These are phyloP conservation scores for Crassisporium funariophilum DNA, from an alignment of 768 basidiomycete species.

Conservation along the genomic window DNA sequence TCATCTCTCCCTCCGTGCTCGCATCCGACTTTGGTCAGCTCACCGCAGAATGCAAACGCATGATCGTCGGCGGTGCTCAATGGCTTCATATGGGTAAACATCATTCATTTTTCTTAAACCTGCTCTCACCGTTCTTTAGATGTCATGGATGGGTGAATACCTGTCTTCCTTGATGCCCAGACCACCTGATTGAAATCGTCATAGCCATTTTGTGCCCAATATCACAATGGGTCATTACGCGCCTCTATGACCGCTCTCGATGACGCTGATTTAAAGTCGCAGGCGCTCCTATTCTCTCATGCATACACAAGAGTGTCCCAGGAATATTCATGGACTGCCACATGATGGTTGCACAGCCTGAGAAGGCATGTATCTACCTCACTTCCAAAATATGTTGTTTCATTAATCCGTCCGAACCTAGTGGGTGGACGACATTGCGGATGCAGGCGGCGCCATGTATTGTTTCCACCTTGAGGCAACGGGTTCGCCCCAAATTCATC, in stretches of 20 bases:
- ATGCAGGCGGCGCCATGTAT: conserved; percentile 93
- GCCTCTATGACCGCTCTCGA: background rate
- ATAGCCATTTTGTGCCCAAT: conserved; percentile 96
- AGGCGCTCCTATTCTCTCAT: conserved; percentile 89
- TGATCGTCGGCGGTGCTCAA: conserved; percentile 94
- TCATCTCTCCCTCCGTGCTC: conserved; percentile 96
- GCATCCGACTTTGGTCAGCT: conserved; percentile 97
- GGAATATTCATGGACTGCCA: conserved; percentile 99
- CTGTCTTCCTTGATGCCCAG: conserved; percentile 16
- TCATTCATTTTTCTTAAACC: conserved; percentile 1
- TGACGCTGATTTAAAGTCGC: conserved; percentile 8
- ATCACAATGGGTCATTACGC: conserved; percentile 86
- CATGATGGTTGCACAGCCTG: conserved; percentile 98
- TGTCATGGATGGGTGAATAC: conserved; percentile 92
- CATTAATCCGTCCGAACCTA: conserved; percentile 31
- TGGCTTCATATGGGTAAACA: conserved; percentile 95
- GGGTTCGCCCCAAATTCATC: conserved; percentile 46
- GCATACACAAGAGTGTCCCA: conserved; percentile 83
- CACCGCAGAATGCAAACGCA: conserved; percentile 92
- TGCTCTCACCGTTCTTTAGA: conserved; percentile 47
- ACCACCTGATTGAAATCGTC: conserved; percentile 11
- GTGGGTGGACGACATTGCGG: conserved; percentile 97
- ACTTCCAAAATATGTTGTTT: background rate
- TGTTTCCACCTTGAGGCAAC: conserved; percentile 97
- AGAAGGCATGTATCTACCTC: conserved; percentile 55